Evolutionary conservation across 1,284 basidiomycete species (phyloP).

Genomic region (Hemileia vastatrix): DNA sequence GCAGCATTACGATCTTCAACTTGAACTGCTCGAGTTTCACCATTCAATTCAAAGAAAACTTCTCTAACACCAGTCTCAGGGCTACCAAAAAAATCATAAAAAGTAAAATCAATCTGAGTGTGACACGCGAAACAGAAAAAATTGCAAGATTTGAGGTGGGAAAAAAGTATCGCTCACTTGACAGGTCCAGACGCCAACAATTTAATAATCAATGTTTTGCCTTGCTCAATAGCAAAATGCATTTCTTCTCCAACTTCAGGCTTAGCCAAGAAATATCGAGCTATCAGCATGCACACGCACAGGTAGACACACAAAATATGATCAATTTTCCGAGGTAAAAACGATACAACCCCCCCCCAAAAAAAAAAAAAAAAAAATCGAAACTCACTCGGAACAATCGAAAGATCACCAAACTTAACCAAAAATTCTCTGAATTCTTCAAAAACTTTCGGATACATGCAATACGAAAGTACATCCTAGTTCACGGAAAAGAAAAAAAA

Average conservation of each 20-base stretch:
- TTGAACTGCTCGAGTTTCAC: slow-evolving; percentile 72
- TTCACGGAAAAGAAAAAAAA: slow-evolving; percentile 17
- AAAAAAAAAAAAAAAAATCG: not conserved
- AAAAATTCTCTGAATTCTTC: slow-evolving; percentile 18
- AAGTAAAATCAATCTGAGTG: not conserved
- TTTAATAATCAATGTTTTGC: slow-evolving; percentile 92
- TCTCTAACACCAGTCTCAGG: slow-evolving; percentile 84
- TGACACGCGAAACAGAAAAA: not conserved
- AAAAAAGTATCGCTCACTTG: too few species aligned
- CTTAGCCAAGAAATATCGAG: slow-evolving; percentile 91
- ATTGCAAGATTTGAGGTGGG: too few species aligned
- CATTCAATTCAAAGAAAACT: slow-evolving; percentile 78
- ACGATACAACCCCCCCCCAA: not conserved
- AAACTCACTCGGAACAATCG: slow-evolving; percentile 7
- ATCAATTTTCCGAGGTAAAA: not conserved
- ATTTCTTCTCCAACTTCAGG: slow-evolving; percentile 89
- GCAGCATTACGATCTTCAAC: slow-evolving; percentile 94
- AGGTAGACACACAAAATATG: not conserved
- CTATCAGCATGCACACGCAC: slow-evolving; percentile 88
- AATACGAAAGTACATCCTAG: slow-evolving; percentile 80
- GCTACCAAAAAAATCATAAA: slow-evolving; percentile 3
- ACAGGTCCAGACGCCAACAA: slow-evolving; percentile 91
- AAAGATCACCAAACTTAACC: slow-evolving; percentile 15
- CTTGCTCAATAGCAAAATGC: slow-evolving; percentile 91
- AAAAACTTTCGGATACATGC: slow-evolving; percentile 83